Evolutionary conservation across 495 filamentous ascomycete genomes (phyloP), one percentile per base, ranked within the genome.

Genomic region (Coniosporium apollinis): DNA sequence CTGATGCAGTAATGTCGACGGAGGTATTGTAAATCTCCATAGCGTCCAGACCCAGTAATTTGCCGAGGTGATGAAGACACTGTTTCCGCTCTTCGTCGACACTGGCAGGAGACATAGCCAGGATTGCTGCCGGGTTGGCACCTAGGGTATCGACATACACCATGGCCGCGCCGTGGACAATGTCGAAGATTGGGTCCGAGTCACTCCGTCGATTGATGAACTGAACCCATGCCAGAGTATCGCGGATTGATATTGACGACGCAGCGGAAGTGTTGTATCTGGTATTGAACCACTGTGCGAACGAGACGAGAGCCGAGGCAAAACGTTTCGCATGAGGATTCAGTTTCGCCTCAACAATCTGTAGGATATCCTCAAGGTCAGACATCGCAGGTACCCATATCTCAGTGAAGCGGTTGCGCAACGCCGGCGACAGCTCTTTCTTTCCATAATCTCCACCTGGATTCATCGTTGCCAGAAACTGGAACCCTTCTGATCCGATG

Each of bases 391-490:
- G 84, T 0, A 94, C 91, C 91, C 91, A 99, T 15, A 99, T 92
- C 51, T 99, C 91, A 0, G 91, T 99, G 59, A 99, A 94, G 26
- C 91, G 78, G 51, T 99, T 96, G 17, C 91, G 70, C 35, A 99
- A 63, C 17, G 91, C 91, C 4, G 87, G 86, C 2, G 91, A 96
- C 30, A 99, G 73, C 54, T 99, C 91, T 44, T 79, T 78, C 51
- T 99, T 99, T 37, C 91, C 91, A 52, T 94, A 96, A 48, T 99
- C 91, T 36, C 91, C 91, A 24, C 89, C 91, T 6, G 91, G 91
- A 44, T 99, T 99, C 91, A 99, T 99, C 2, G 91, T 99, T 11
- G 91, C 87, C 30, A 96, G 62, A 49, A 96, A 93, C 50, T 96
- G 87, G 57, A 94, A 99, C 1, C 80, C 84, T 19, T 76, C 64